Evolutionary conservation across 1,284 basidiomycete species (phyloP), one percentile per base, ranked within the genome.

Genomic region (Schizophyllum commune): DNA sequence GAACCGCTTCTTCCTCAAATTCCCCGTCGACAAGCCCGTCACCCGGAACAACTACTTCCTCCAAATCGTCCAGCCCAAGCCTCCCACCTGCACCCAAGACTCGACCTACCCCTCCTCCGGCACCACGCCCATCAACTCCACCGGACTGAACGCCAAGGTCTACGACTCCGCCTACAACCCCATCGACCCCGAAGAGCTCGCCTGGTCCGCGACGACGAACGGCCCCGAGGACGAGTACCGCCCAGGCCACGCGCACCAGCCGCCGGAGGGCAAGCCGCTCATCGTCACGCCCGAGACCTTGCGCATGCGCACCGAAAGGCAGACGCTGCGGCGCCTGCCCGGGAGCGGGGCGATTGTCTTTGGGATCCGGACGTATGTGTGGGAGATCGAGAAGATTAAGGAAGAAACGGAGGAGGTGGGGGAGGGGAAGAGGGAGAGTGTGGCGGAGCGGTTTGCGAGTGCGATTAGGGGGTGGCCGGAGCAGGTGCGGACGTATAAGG

Each of bases 301-400:
- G 54, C 80, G 82, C 11, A 73, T 91, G 60, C 78, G 91, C 58
- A 81, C 81, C 11, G 91, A 93, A 69, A 77, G 88, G 39, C 90
- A 92, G 73, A 89, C 86, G 9, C 73, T 93, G 58, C 77, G 91
- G 47, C 77, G 91, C 22, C 78, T 91, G 17, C 81, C 85, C 1
- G 75, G 77, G 9, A 85, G 81, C 22, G 89, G 90, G 1, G 87
- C 84, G 15, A 78, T 92, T 53, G 76, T 88, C n/a, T 93, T 93
- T 70, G 88, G 86, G 52, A 88, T 92, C 66, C 79, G 88, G 17
- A 88, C 88, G 47, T 90, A 92, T 70, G 67, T 88, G 62, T 83
- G 82, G n/a, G 81, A 82, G 5, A 71, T 92, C 8, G 78, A 77
- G 51, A 55, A 55, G 27, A 20, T 20, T 13, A 27, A 55, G 53